phyloP scores from a whole-genome alignment of 352 stramenopile genomes.

The Phytophthora europaea region DNA sequence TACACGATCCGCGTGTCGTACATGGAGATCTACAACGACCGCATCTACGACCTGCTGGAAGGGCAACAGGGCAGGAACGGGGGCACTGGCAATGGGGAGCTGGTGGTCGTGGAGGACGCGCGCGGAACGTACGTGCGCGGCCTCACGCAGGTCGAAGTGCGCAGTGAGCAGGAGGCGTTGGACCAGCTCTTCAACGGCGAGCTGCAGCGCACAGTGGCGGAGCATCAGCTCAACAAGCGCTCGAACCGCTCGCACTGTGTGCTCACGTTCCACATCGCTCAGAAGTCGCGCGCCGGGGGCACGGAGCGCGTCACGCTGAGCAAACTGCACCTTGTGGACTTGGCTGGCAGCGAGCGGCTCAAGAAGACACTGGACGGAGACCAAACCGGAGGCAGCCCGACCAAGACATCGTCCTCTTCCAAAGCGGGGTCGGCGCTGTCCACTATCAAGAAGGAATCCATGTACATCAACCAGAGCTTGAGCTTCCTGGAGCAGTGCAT shows the following conservation, averaged over 20 bases:
- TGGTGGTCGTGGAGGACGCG: conserved; percentile 89
- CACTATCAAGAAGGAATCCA: conserved; percentile 97
- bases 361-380: conserved; percentile 93
- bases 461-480: conserved; percentile 98
- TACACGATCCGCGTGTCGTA: conserved; percentile 93
- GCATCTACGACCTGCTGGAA: conserved; percentile 93
- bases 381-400: conserved; percentile 19
- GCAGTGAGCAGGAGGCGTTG: conserved; percentile 89
- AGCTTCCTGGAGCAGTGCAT: conserved; percentile 96
- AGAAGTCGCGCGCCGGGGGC: conserved; percentile 80
- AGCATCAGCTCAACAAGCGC: conserved; percentile 95
- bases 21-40: conserved; percentile 98
- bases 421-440: conserved; percentile 41
- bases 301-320: conserved; percentile 86
- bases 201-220: conserved; percentile 93
- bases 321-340: conserved; percentile 95
- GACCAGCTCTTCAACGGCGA: conserved; percentile 94
- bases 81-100: conserved; percentile 53
- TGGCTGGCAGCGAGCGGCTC: conserved; percentile 95
- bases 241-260: conserved; percentile 96
- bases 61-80: conserved; percentile 36
- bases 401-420: conserved; percentile 14
- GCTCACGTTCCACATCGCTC: conserved; percentile 93
- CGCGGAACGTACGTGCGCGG: conserved; percentile 88
- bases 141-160: conserved; percentile 85